Evolutionary conservation across 192 early-diverging fungal genomes (phyloP).

Genomic region (Coemansia sp.): DNA sequence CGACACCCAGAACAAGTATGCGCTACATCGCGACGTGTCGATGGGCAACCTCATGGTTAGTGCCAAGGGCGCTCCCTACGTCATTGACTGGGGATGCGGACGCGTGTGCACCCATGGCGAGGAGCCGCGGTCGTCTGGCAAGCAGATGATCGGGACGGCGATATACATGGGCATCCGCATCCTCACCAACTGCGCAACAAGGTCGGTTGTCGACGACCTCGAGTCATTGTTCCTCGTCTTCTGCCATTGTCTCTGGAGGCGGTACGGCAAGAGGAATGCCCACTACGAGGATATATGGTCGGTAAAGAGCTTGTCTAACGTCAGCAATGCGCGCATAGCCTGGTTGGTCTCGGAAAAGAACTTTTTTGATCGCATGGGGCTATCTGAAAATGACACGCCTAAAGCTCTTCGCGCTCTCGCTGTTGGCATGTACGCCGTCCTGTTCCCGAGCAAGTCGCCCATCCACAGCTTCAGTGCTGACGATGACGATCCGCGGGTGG

Average conservation of each 20-base stretch:
- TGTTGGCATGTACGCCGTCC: not conserved
- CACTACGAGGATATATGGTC: not conserved
- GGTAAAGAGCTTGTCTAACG: not conserved
- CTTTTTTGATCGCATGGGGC: not conserved
- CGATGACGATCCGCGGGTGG: not conserved
- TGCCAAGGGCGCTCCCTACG: not conserved
- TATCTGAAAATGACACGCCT: not conserved
- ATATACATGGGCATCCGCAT: slow-evolving; percentile 8
- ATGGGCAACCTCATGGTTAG: not conserved
- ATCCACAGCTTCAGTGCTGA: not conserved
- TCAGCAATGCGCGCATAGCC: not conserved
- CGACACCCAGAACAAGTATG: not conserved
- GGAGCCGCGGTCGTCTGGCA: not conserved
- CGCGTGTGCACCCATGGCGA: not conserved
- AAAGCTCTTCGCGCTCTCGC: not conserved
- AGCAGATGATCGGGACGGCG: not conserved
- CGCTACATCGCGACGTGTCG: slow-evolving; percentile 1
- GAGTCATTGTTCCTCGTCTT: slow-evolving; percentile 10
- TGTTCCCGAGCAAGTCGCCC: not conserved
- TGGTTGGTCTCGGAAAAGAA: not conserved
- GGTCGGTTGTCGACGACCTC: not conserved
- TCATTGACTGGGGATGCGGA: slow-evolving; percentile 6
- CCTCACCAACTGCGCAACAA: not conserved
- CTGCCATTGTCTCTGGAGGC: not conserved
- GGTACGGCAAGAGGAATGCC: not conserved